Evolutionary conservation across 1,139 yeast genomes (phyloP).

Genomic region (Yamadazyma sp.): DNA sequence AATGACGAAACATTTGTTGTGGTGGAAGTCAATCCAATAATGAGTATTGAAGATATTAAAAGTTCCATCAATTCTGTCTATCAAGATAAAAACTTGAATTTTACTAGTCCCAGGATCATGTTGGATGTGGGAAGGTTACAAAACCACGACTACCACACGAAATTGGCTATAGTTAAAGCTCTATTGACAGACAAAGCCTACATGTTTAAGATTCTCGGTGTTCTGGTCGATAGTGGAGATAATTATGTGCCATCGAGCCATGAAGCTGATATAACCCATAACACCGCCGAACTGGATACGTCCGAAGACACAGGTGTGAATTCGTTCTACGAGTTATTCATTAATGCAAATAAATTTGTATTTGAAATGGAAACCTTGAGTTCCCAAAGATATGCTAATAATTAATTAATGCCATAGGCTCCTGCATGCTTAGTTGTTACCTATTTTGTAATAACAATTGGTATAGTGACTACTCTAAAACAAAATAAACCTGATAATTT

Average conservation of each 20-base stretch:
- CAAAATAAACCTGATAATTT: slow-evolving; percentile 32
- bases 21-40: slow-evolving; percentile 22
- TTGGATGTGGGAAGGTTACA: slow-evolving; percentile 31
- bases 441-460: background rate
- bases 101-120: slow-evolving; percentile 24
- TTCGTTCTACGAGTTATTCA: slow-evolving; percentile 19
- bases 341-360: slow-evolving; percentile 30
- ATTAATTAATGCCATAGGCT: slow-evolving; percentile 2
- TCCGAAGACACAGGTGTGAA: background rate
- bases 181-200: slow-evolving; percentile 14
- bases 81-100: slow-evolving; percentile 17
- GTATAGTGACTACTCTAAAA: too few relatives aligned
- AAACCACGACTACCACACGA: slow-evolving; percentile 17
- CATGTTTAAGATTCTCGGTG: slow-evolving; percentile 29
- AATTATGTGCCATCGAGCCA: slow-evolving; percentile 22
- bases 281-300: too few relatives aligned
- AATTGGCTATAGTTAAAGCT: slow-evolving; percentile 15
- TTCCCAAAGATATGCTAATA: slow-evolving; percentile 8
- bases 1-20: slow-evolving; percentile 46
- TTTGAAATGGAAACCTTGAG: slow-evolving; percentile 20
- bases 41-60: slow-evolving; percentile 17
- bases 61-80: slow-evolving; percentile 20
- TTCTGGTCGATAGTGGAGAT: slow-evolving; percentile 42
- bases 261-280: too few relatives aligned
- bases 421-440: background rate